Percentiles rank a stretch among this genome's conserved stretches.
Evolutionary conservation across 2,329 filamentous ascomycete genomes (phyloP).

Genomic region (Magnaporthiopsis rhizophila): DNA sequence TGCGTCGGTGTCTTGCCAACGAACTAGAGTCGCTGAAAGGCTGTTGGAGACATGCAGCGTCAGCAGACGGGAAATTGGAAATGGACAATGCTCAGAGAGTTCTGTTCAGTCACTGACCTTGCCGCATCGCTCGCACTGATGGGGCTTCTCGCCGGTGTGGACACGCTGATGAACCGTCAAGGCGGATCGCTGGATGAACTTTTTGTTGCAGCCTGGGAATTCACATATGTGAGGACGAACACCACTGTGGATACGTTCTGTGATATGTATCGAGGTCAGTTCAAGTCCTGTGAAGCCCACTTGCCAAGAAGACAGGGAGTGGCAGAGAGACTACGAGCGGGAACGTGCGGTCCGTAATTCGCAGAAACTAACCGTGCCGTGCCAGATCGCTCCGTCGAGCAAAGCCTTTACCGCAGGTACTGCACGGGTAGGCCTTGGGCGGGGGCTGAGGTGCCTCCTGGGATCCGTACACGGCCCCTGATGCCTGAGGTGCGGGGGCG

Average conservation of each 20-base stretch:
- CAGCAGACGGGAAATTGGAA: neutral
- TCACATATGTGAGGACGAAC: conserved; percentile 89
- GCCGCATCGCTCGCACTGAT: conserved; percentile 93
- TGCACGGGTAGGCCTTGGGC: conserved; percentile 74
- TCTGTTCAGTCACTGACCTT: conserved; percentile 57
- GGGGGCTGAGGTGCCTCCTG: conserved; percentile 26
- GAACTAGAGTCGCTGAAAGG: conserved; percentile 96
- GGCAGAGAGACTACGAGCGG: neutral
- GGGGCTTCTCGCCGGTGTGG: conserved; percentile 96
- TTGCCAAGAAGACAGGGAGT: neutral
- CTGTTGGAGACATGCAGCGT: conserved; percentile 35
- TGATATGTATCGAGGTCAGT: conserved; percentile 18
- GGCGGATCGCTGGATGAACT: conserved; percentile 94
- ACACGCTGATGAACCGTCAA: conserved; percentile 92
- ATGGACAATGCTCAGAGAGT: neutral
- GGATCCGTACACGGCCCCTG: conserved; percentile 25
- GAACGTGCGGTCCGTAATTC: neutral
- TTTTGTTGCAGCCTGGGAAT: conserved; percentile 79
- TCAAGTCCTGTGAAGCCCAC: neutral
- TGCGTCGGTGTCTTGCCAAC: conserved; percentile 83
- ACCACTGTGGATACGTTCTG: conserved; percentile 93
- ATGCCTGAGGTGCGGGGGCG: conserved; percentile 18
- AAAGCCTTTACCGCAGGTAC: conserved; percentile 84
- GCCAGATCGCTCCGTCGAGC: conserved; percentile 89
- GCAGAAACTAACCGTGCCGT: conserved; percentile 67